A percentile compares a stretch with the other conserved stretches of the same genome.
Conservation (phyloP, 768 basidiomycete genomes). For the Hypholoma sublateritium region DNA sequence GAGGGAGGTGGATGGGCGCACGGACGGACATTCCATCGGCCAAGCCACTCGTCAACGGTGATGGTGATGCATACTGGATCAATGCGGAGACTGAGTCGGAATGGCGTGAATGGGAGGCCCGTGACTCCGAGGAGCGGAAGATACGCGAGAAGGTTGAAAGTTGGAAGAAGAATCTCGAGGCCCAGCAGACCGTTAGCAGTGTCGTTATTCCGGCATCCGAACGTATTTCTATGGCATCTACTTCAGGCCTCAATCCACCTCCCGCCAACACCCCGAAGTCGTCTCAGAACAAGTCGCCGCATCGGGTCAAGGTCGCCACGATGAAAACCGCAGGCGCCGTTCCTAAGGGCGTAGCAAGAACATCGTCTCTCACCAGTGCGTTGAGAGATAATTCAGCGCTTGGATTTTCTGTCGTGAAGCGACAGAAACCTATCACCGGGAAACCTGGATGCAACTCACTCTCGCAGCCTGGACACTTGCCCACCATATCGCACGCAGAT, state of each 20-base stretch:
- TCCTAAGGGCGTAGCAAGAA: background rate
- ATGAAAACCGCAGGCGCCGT: constrained; percentile 3
- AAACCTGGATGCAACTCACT: background rate
- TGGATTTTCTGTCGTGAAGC: constrained; percentile 17
- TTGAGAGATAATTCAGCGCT: constrained; percentile 11
- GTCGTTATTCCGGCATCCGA: background rate
- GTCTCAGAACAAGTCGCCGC: background rate
- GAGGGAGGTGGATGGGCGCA: constrained; percentile 20
- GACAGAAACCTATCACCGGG: constrained; percentile 2
- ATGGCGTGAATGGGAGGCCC: constrained; percentile 25
- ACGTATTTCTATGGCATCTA: background rate
- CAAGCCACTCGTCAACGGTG: constrained; percentile 3
- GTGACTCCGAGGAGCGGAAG: constrained; percentile 12
- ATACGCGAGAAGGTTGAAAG: constrained; percentile 22
- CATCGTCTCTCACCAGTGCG: background rate
- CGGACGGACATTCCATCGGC: constrained; percentile 14
- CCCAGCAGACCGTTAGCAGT: background rate
- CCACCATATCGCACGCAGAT: background rate
- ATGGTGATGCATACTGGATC: constrained; percentile 14
- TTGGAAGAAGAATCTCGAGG: constrained; percentile 19
- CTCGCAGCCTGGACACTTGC: no score
- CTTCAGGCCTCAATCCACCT: background rate
- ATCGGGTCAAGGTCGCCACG: constrained; percentile 2
- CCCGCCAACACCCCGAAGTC: background rate
- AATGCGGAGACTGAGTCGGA: constrained; percentile 22